Conservation (phyloP, 1,284 basidiomycete genomes). For the Apiotrichum siamense region DNA sequence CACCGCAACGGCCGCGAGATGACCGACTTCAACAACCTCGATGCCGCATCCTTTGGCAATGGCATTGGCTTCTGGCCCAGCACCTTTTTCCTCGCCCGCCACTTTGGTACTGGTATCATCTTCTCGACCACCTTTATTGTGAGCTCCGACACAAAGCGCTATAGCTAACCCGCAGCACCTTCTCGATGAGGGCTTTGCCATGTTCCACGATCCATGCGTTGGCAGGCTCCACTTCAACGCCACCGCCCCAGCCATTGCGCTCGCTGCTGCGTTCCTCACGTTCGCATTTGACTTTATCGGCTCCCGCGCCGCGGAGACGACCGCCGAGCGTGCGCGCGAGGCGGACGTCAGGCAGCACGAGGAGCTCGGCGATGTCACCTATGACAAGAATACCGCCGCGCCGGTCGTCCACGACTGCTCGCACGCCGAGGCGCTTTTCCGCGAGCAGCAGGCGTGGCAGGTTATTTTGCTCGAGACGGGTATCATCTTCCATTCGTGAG, state of each 20-base stretch:
- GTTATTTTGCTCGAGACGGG: slow-evolving; percentile 43
- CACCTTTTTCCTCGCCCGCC: slow-evolving; percentile 43
- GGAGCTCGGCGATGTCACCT: background rate
- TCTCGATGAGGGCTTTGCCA: slow-evolving; percentile 48
- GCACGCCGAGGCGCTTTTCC: slow-evolving; percentile 10
- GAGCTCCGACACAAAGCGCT: slow-evolving; percentile 12
- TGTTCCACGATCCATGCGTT: slow-evolving; percentile 47
- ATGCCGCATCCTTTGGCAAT: slow-evolving; percentile 6
- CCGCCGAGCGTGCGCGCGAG: background rate
- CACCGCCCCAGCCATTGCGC: slow-evolving; percentile 45
- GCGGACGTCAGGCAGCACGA: background rate
- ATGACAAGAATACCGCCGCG: background rate
- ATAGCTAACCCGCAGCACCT: slow-evolving; percentile 46
- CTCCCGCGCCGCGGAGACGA: slow-evolving; percentile 1
- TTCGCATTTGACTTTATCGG: slow-evolving; percentile 43
- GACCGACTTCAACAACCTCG: background rate
- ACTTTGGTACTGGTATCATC: slow-evolving; percentile 34
- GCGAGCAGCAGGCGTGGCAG: slow-evolving; percentile 15
- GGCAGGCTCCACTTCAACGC: slow-evolving; percentile 49
- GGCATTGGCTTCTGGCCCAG: slow-evolving; percentile 20
- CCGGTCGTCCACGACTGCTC: background rate
- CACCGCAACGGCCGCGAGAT: background rate
- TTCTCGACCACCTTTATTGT: slow-evolving; percentile 10
- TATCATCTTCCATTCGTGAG: slow-evolving; percentile 45
- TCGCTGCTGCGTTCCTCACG: slow-evolving; percentile 36